Percentiles rank a stretch among this genome's conserved stretches.
Evolutionary conservation across 495 filamentous ascomycete genomes (phyloP).

Genomic region (Penicillium soppii): DNA sequence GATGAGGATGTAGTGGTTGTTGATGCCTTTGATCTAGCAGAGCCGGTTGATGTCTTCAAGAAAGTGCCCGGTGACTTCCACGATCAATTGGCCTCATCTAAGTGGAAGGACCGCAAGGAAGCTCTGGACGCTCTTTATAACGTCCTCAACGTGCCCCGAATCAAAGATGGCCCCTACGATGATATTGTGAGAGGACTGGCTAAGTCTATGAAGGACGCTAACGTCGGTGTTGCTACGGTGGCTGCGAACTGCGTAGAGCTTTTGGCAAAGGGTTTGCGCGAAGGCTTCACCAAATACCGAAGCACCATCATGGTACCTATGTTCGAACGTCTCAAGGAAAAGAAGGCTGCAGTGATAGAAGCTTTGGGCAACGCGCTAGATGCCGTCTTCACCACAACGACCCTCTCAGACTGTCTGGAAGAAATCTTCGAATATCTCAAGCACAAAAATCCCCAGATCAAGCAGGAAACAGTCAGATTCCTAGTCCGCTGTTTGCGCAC

Average conservation of each 20-base stretch:
- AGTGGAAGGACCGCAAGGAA: conserved; percentile 99
- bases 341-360: conserved; percentile 88
- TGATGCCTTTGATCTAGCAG: conserved; percentile 83
- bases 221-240: conserved; percentile 89
- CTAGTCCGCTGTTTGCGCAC: conserved; percentile 83
- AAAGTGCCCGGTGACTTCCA: conserved; percentile 80
- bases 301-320: conserved; percentile 78
- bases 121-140: conserved; percentile 79
- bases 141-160: conserved; percentile 79
- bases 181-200: conserved; percentile 80
- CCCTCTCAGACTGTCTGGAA: conserved; percentile 79
- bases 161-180: conserved; percentile 86
- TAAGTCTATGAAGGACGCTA: conserved; percentile 98
- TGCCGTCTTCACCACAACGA: conserved; percentile 77
- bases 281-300: conserved; percentile 77
- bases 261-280: conserved; percentile 84
- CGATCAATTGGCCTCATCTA: conserved; percentile 81
- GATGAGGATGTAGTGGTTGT: conserved; percentile 68
- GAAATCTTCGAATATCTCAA: conserved; percentile 82
- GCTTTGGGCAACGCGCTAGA: conserved; percentile 83
- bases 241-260: conserved; percentile 93
- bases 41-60: conserved; percentile 83
- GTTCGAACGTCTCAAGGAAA: conserved; percentile 94
- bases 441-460: conserved; percentile 97
- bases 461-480: conserved; percentile 90